These are phyloP conservation scores for Pontederia paniculata DNA, from an alignment of 176 grass and related monocot species.

Conservation along the genomic window DNA sequence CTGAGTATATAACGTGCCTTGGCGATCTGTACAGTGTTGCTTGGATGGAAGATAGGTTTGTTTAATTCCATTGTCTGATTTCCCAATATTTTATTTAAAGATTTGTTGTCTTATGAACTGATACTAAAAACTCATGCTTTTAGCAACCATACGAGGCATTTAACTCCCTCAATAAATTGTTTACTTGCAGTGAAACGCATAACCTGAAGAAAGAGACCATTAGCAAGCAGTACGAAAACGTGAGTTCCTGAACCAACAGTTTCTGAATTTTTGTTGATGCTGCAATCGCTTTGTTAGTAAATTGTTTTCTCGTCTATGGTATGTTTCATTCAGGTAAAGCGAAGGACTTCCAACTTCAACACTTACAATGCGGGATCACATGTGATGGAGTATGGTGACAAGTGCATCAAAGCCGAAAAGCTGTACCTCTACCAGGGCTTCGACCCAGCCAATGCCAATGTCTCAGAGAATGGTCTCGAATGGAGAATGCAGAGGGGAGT, in stretches of 20 bases:
- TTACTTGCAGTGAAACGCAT: conserved; percentile 59
- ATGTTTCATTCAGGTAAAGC: conserved; percentile 44
- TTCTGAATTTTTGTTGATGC: neutral
- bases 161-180: too few species aligned
- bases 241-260: conserved; percentile 12
- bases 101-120: too few species aligned
- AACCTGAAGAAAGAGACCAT: conserved; percentile 70
- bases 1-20: conserved; percentile 78
- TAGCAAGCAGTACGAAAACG: conserved; percentile 61
- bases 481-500: conserved; percentile 23
- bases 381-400: conserved; percentile 95
- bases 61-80: neutral
- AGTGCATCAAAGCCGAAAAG: conserved; percentile 72
- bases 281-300: neutral
- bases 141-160: too few species aligned
- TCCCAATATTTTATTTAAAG: too few species aligned
- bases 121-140: too few species aligned
- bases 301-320: neutral
- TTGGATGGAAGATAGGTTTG: conserved; percentile 97
- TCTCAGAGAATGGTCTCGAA: conserved; percentile 35
- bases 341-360: conserved; percentile 50
- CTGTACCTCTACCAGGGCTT: conserved; percentile 91
- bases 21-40: conserved; percentile 83
- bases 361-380: conserved; percentile 40
- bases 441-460: conserved; percentile 53